These are phyloP conservation scores for Alternaria panax DNA, from an alignment of 2,329 filamentous ascomycete genomes.

Conservation along the genomic window DNA sequence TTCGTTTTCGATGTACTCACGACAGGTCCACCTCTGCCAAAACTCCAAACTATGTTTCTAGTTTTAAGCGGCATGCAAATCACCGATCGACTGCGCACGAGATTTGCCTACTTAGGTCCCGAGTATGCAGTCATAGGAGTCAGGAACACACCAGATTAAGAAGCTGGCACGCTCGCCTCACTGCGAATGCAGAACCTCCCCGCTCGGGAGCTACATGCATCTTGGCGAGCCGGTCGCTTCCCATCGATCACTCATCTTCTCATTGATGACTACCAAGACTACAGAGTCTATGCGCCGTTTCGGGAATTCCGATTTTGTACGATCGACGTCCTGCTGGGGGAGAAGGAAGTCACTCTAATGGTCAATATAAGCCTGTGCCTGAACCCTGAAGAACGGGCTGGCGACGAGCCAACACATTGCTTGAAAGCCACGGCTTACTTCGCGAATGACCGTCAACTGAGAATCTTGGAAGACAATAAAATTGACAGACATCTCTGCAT, in stretches of 20 bases:
- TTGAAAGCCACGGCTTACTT: not conserved
- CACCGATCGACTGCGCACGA: not conserved
- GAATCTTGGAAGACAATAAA: not conserved
- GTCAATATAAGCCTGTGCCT: too few relatives aligned
- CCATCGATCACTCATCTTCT: not conserved
- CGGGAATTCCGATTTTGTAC: not conserved
- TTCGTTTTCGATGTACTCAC: not conserved
- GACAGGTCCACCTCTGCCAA: not conserved
- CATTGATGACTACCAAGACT: not conserved
- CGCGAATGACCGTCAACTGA: accelerated
- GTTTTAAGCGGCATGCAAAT: accelerated
- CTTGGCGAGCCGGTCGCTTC: not conserved
- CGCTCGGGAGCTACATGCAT: not conserved
- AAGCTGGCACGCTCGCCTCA: not conserved
- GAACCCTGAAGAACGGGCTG: too few relatives aligned
- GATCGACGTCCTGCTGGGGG: not conserved
- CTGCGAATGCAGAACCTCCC: not conserved
- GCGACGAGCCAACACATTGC: too few relatives aligned
- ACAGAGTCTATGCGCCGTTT: too few relatives aligned
- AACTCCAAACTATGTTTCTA: not conserved
- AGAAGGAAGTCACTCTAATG: not conserved
- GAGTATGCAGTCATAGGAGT: not conserved
- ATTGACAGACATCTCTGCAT: not conserved
- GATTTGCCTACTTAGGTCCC: not conserved
- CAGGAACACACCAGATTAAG: accelerated